A percentile compares a stretch with the other conserved stretches of the same genome.
Evolutionary conservation across 106 monocot genomes (phyloP).

Genomic region (Apostasia shenzhenica): DNA sequence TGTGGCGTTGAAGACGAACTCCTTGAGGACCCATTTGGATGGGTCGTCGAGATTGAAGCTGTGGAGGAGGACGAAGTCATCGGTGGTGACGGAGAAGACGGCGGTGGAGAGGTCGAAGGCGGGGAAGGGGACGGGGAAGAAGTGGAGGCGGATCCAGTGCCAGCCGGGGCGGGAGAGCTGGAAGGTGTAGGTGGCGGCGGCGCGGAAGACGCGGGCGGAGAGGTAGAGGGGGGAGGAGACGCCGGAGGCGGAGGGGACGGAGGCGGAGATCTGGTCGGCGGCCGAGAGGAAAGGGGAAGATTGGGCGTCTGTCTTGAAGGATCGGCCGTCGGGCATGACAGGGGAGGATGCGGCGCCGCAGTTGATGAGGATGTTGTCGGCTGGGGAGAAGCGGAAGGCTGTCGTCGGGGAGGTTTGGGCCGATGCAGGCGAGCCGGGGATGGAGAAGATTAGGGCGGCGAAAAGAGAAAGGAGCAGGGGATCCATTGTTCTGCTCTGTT

Average conservation of each 20-base stretch:
- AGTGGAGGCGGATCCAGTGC: constrained; percentile 87
- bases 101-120: constrained; percentile 45
- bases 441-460: neutral
- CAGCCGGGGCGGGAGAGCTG: constrained; percentile 56
- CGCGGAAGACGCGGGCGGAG: constrained; percentile 63
- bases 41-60: constrained; percentile 40
- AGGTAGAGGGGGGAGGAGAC: constrained; percentile 71
- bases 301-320: constrained; percentile 66
- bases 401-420: neutral
- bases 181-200: constrained; percentile 65
- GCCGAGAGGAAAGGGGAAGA: constrained; percentile 40
- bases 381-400: constrained; percentile 32
- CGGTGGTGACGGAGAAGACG: constrained; percentile 63
- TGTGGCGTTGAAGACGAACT: constrained; percentile 67
- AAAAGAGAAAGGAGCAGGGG: neutral
- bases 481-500: constrained; percentile 2
- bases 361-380: constrained; percentile 69
- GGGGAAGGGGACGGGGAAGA: constrained; percentile 44
- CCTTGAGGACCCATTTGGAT: constrained; percentile 44
- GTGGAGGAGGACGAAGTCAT: constrained; percentile 69
- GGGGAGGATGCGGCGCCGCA: constrained; percentile 45
- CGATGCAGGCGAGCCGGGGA: neutral
- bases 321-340: constrained; percentile 40
- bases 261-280: constrained; percentile 27
- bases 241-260: constrained; percentile 27